Evolutionary conservation across 768 basidiomycete species (phyloP), one percentile per base, ranked within the genome.

Genomic region (Auricularia sp.): DNA sequence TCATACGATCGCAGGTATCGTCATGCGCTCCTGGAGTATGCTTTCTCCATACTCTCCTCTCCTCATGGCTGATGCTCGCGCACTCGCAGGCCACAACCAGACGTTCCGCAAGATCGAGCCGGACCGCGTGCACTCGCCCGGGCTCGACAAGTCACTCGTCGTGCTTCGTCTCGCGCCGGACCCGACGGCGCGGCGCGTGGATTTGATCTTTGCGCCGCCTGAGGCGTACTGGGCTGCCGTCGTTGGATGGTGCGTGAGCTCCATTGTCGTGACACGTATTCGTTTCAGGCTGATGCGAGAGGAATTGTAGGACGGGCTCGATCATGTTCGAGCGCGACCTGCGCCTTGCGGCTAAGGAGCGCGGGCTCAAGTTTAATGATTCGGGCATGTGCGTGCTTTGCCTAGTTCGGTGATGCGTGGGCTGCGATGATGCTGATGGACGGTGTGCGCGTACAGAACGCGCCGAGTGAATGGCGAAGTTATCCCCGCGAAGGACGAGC

Each of bases 241-340:
- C 1, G 81, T 93, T 34, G 94, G 95, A 63, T 98, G 94, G 94
- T 89, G 62, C 68, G 77, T 71, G 6, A 29, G 3, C 14, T 34
- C 33, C 54, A 39, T 35, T 36, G 11, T 34, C 6, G 29, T 36
- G 36, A 14, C 44, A 45, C 21, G 18, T 62, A 24, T 7, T 18
- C 35, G 36, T 58, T 67, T 44, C 42, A 54, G 34, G 11, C 35
- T 63, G 36, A 35, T 10, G 39, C 39, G 8, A 1, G 8, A 14
- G 4, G 21, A 44, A 33, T 39, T 64, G 24, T 66, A 91, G 90
- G 90, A 89, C 88, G 4, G 94, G 94, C 0, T 94, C 90, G 3
- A 92, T 83, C 67, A 89, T 92, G 85, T 96, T 97, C 72, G 84
- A 96, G 74, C 78, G 92, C 34, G 94, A 96, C 74, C 73, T 97